Base-by-base conservation (phyloP, 2,329 filamentous ascomycete species). In the Fusarium sarcochroum region DNA sequence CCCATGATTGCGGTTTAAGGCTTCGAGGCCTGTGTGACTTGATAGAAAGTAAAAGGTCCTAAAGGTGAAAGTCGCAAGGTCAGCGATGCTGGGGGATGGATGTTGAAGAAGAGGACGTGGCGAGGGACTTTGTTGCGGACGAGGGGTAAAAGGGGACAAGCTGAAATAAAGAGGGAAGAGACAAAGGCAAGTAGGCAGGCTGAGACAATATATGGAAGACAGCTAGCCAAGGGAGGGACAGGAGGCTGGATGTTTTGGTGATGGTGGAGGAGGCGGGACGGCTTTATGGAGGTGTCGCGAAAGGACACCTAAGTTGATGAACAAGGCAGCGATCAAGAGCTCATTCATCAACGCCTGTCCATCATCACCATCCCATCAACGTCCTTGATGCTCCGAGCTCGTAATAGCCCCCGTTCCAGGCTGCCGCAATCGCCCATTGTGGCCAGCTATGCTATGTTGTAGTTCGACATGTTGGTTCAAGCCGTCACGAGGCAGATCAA, bases 1-100 rank as follows among this genome's bases (percentile, higher is more conserved):
- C 96, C 96, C 96, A 99, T 99, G 84, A 84, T 94, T 86, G 88
- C 87, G 87, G 83, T 81, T 78, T 75, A 63, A 60, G 76, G 77
- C 78, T 76, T 72, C 73, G 71, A 72, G 58, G 76, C 74, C 77
- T 73, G 54, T 68, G 63, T 70, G 54, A 58, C 47, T 70, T 73
- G 68, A 69, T 57, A 71, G 69, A 73, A 68, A 73, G 65, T 71
- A 65, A 69, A 66, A 58, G 67, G 53, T 60, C 64, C 68, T 64
- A 59, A 58, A 68, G 69, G 58, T 46, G 63, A 70, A 57, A 65
- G 50, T 41, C 61, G 68, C 56, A 51, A 70, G 61, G 66, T 71
- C 62, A 69, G 65, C 35, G 52, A 61, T 57, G 57, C 42, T 53
- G 58, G 49, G 34, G 20, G 45, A 53, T 57, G 50, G 23, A 46